These are phyloP conservation scores for Lodderomyces metapsilosis DNA, from an alignment of 1,139 yeast species.

Conservation along the genomic window DNA sequence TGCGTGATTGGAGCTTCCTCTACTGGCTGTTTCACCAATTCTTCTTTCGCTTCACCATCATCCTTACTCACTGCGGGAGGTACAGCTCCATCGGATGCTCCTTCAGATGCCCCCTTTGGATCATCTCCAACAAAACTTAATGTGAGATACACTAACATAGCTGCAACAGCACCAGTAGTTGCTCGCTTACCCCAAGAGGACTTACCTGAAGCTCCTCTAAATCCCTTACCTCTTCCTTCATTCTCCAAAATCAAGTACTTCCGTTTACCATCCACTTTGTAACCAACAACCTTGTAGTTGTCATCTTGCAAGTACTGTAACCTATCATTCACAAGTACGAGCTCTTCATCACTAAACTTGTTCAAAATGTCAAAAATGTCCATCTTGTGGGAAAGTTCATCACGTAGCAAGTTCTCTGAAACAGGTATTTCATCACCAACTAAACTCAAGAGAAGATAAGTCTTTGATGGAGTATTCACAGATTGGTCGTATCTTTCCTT, in stretches of 20 bases:
- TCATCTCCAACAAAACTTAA: background rate
- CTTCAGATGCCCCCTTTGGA: background rate
- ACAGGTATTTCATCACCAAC: constrained; percentile 41
- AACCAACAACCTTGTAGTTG: constrained; percentile 40
- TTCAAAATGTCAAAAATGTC: constrained; percentile 49
- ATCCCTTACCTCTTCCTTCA: constrained; percentile 6
- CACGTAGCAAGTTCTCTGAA: constrained; percentile 42
- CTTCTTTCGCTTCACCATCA: too few species aligned
- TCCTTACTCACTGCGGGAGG: too few species aligned
- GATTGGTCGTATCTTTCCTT: constrained; percentile 53
- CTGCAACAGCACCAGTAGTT: constrained; percentile 1
- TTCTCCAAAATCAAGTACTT: constrained; percentile 31
- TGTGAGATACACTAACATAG: background rate
- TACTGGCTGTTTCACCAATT: too few species aligned
- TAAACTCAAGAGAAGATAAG: constrained; percentile 47
- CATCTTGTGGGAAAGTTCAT: constrained; percentile 18
- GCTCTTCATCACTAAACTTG: constrained; percentile 32
- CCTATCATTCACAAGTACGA: constrained; percentile 16
- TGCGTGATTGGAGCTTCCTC: too few species aligned
- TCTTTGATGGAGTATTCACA: constrained; percentile 15
- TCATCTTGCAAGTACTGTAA: constrained; percentile 28
- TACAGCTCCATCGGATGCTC: too few species aligned
- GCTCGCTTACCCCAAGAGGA: constrained; percentile 1
- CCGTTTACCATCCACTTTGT: constrained; percentile 20
- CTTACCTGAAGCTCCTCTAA: constrained; percentile 6